Conservation (phyloP, 805 yeast species). For the Nakazawaea pomicola region DNA sequence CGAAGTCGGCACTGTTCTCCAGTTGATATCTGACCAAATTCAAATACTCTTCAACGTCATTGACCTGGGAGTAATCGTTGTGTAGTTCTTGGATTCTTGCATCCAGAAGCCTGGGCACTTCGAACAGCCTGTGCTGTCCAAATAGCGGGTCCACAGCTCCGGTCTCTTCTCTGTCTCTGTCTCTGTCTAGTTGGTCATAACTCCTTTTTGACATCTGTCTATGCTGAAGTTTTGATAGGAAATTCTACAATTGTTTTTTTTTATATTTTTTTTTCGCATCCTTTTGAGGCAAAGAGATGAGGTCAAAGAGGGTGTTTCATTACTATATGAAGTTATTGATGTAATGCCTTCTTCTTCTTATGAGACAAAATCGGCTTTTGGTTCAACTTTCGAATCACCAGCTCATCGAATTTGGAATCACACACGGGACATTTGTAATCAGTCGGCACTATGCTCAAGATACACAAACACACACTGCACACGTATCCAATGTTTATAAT, state of each 20-base stretch:
- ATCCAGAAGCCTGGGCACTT: conserved; percentile 2
- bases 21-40: conserved; percentile 29
- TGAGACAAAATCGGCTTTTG: conserved; percentile 42
- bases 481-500: conserved; percentile 92
- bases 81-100: background rate
- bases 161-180: conserved; percentile 4
- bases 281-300: background rate
- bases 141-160: background rate
- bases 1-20: conserved; percentile 15
- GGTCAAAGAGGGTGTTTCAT: too few relatives aligned
- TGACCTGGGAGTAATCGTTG: background rate
- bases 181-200: background rate
- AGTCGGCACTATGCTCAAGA: conserved; percentile 63
- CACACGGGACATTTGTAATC: conserved; percentile 80
- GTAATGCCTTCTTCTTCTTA: conserved; percentile 1
- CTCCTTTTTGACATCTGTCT: background rate
- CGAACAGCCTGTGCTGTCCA: conserved; percentile 8
- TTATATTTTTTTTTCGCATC: conserved; percentile 1
- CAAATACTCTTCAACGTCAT: conserved; percentile 26
- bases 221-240: background rate
- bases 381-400: conserved; percentile 50
- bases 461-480: conserved; percentile 91
- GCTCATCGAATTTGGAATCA: conserved; percentile 67
- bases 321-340: background rate
- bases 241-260: background rate